Evolutionary conservation across 140 eudicot genomes (phyloP), one percentile per base, ranked within the genome.

Genomic region (Flaveria floridana): DNA sequence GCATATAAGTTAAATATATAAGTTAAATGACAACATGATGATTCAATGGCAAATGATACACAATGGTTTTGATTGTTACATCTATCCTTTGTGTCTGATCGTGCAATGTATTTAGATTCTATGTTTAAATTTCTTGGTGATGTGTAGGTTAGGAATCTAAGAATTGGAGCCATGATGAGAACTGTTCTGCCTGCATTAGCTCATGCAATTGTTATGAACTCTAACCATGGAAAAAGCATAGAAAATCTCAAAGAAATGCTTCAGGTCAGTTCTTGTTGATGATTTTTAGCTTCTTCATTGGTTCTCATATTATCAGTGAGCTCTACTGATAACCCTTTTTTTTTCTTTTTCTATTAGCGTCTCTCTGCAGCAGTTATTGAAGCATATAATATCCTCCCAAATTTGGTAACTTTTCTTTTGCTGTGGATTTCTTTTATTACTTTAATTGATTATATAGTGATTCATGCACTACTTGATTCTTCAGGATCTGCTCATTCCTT

Each of bases 91-190:
- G 72, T 68, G 63, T 51, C 46, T 20, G 67, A 76, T 67, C 77
- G 42, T 59, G 46, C 47, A 41, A 68, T n/a, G 46, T 74, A 23
- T 56, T 59, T 58, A 15, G 18, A 20, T 59, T 30, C 3, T 47
- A 16, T 30, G 34, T 71, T 79, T 68, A 44, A 16, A 58, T 77
- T 65, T 72, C 28, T 64, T 58, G 65, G 62, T 51, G 41, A 56
- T 44, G 12, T 71, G 28, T 78, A 94, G 99, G 99, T 94, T 26
- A 88, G 96, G 82, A 94, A 94, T 85, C 78, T 94, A 82, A 87
- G 99, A 37, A 90, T 94, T 79, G 99, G 99, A 66, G 99, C 97
- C 73, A 94, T 94, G 99, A 90, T 90, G 95, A 88, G 89, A 87
- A 90, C 97, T 44, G 84, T 94, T 82, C 79, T 94, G 72, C 97